Conservation (phyloP, 2,329 filamentous ascomycete species). For the Sarocladium oryzae region DNA sequence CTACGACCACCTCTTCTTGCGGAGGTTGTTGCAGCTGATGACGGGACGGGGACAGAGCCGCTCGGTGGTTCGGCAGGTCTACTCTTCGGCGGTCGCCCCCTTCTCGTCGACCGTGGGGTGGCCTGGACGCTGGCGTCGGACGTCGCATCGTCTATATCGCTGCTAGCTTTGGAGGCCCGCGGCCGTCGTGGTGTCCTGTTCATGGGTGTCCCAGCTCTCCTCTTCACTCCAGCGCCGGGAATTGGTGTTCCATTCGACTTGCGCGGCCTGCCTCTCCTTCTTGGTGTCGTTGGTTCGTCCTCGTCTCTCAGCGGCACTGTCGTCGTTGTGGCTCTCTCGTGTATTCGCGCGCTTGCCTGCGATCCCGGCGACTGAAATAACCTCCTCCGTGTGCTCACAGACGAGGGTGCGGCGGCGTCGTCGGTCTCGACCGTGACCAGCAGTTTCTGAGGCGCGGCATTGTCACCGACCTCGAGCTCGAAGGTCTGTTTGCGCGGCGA, state of each 20-base stretch:
- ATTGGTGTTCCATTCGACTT: conserved; percentile 47
- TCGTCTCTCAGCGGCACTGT: conserved; percentile 43
- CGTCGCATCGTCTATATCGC: conserved; percentile 20
- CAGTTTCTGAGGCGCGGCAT: conserved; percentile 43
- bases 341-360: conserved; percentile 11
- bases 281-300: conserved; percentile 28
- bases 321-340: conserved; percentile 37
- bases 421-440: conserved; percentile 51
- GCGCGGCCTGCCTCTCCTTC: conserved; percentile 39
- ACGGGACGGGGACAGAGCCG: conserved; percentile 16
- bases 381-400: conserved; percentile 29
- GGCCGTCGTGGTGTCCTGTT: conserved; percentile 27
- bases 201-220: conserved; percentile 40
- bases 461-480: conserved; percentile 48
- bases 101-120: conserved; percentile 22
- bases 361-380: conserved; percentile 34
- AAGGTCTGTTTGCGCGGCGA: conserved; percentile 53
- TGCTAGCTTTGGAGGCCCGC: conserved; percentile 24
- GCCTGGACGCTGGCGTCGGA: conserved; percentile 18
- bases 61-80: conserved; percentile 19
- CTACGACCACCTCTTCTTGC: conserved; percentile 14
- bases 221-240: conserved; percentile 34
- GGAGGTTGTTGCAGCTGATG: conserved; percentile 12
- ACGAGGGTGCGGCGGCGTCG: conserved; percentile 25
- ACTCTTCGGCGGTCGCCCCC: conserved; percentile 12